A percentile compares a stretch with the other conserved stretches of the same genome.
These are phyloP conservation scores for Cystobasidium ongulense DNA, from an alignment of 768 basidiomycete species.

Conservation along the genomic window DNA sequence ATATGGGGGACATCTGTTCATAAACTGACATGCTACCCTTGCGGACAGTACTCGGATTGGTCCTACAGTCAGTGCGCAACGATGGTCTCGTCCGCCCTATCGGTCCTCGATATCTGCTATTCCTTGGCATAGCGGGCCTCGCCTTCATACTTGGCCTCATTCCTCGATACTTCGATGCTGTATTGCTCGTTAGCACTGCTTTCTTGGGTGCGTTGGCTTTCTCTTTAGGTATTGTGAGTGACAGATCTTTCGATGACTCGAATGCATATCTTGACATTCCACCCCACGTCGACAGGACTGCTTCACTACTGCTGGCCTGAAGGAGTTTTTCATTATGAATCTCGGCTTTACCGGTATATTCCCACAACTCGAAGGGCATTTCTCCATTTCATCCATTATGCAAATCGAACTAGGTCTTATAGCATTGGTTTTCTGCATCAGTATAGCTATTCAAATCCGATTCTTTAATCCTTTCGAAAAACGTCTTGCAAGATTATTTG, in stretches of 20 bases:
- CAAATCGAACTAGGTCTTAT: slow-evolving; percentile 85
- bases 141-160: slow-evolving; percentile 15
- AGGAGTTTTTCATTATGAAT: slow-evolving; percentile 90
- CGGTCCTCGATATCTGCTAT: slow-evolving; percentile 79
- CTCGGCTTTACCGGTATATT: slow-evolving; percentile 75
- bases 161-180: slow-evolving; percentile 29
- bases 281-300: slow-evolving; percentile 53
- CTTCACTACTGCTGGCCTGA: slow-evolving; percentile 79
- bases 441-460: slow-evolving; percentile 79
- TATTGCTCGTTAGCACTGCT: slow-evolving; percentile 22
- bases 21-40: neutral
- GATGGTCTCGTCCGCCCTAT: slow-evolving; percentile 71
- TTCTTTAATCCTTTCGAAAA: slow-evolving; percentile 61
- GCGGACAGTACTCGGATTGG: slow-evolving; percentile 55
- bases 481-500: neutral
- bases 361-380: slow-evolving; percentile 60
- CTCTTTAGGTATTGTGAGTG: slow-evolving; percentile 62
- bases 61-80: slow-evolving; percentile 73
- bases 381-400: slow-evolving; percentile 53
- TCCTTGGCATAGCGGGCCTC: slow-evolving; percentile 56
- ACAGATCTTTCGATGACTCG: neutral
- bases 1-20: neutral
- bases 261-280: neutral
- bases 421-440: slow-evolving; percentile 72
- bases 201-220: slow-evolving; percentile 71